Evolutionary conservation across 495 filamentous ascomycete species (phyloP), one percentile per base, ranked within the genome.

Genomic region (Aspergillus mulundensis): DNA sequence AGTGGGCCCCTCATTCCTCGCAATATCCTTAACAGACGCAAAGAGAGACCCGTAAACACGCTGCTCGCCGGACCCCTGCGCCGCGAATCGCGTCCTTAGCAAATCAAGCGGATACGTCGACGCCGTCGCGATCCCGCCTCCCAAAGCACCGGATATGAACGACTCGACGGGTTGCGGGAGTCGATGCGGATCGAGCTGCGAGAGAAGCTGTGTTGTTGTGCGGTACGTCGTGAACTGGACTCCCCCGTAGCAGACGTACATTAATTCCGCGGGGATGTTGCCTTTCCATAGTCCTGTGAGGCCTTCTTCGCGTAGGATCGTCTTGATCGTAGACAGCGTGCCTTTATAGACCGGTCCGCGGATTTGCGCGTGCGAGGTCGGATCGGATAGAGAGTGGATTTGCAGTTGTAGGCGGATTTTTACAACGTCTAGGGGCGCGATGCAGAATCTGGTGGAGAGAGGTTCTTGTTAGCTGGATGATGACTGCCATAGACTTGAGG

Each of bases 371-470:
- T 50, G 48, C 19, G 81, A 80, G 2, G 78, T 61, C 5, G 88
- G 85, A 61, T 89, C 85, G 51, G 83, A 84, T 55, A 88, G 82
- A 16, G 90, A 90, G 73, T 91, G 87, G 45, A 85, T 84, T 72
- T 95, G 91, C 36, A 96, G 81, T 66, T 96, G 91, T 44, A 96
- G 85, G n/a, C 91, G 87, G 73, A 96, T 96, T 77, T 97, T 97
- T 73, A 95, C 84, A 56, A 97, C 91, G 70, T 97, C 91, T 51
- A 97, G 86, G 53, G 91, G 91, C 48, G 91, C 91, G 69, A 95
- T 86, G 63, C 90, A 84, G 77, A 96, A 97, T 61, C 87, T 90
- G 14, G 41, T 28, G 28, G 11, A 14, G 53, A 39, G 19, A 7
- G 12, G 16, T 21, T 56, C 42, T n/a, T 19, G 47, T 48, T 47